Base-by-base conservation (phyloP, 2,329 filamentous ascomycete genomes). In the Aspergillus sp. region DNA sequence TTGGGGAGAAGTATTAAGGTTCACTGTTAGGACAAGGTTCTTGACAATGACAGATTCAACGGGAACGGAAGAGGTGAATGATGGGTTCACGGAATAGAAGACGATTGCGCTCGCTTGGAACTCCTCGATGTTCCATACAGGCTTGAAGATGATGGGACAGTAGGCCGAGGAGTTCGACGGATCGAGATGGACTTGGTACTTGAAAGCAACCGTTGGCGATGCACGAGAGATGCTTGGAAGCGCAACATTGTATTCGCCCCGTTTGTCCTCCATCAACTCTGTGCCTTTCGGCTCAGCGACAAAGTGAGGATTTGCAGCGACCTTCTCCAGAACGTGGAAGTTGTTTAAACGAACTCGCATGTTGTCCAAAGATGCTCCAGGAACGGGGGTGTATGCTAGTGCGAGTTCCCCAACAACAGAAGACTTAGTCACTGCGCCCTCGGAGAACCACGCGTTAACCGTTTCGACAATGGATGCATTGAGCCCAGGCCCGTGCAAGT, bases 251-350 rank as follows among this genome's bases (percentile, higher is more conserved):
- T 94, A 98, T 61, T 91, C 84, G 48, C 94, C 90, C 3, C 85
- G 78, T 48, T 79, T 82, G 30, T 72, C 69, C 32, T 71, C 69
- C 7, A 84, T 80, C 1, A 54, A 54, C 4, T 58, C 60, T 34
- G 57, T 60, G 44, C 51, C 54, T 28, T 55, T 56, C 7, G 48
- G 74, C 55, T 88, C 85, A 30, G 83, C 81, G 44, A 97, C 82
- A 68, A 97, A 94, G 48, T 89, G 86, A 39, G 88, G 88, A 64
- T 98, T 98, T 1, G 90, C 89, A 0, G 89, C 90, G 47, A 98
- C 90, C 59, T 88, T 89, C 59, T 97, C 93, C 4, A 98, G 77
- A n/a, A 79, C 78, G 7, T 83, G 71, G 63, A 94, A 95, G 63
- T 95, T 93, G 59, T 94, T 88, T 49, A 98, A 80, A 19, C 87